Conservation (phyloP, 441 rosid species). For the Biscutella auriculata region DNA sequence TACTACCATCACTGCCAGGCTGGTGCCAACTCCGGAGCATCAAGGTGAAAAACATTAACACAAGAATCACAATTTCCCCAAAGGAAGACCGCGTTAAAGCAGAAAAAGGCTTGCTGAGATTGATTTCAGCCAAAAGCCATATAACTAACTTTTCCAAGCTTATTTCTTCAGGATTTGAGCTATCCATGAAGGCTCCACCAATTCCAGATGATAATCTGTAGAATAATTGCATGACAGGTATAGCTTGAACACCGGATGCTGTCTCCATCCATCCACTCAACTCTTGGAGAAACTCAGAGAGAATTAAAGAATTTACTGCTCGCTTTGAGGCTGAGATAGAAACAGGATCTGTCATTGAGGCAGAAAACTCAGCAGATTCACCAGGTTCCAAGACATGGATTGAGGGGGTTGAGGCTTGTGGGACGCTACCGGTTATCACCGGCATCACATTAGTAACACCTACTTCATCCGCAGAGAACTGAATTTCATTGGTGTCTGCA, state of each 20-base stretch:
- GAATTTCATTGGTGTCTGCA: constrained; percentile 77
- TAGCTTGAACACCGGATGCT: constrained; percentile 80
- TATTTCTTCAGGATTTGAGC: constrained; percentile 72
- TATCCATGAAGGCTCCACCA: constrained; percentile 94
- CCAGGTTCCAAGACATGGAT: constrained; percentile 90
- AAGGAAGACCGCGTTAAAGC: constrained; percentile 66
- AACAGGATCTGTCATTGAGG: constrained; percentile 64
- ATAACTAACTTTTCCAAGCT: constrained; percentile 79
- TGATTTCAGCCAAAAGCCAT: constrained; percentile 92
- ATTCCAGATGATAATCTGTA: constrained; percentile 96
- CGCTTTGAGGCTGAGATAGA: constrained; percentile 95
- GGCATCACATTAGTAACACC: constrained; percentile 55
- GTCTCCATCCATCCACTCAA: constrained; percentile 95
- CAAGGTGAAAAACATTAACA: constrained; percentile 98
- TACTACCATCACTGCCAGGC: constrained; percentile 74
- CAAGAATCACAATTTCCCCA: constrained; percentile 91
- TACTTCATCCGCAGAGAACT: constrained; percentile 66
- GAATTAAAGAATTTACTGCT: constrained; percentile 92
- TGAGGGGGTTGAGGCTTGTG: constrained; percentile 70
- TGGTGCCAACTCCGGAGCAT: constrained; percentile 99
- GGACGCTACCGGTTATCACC: constrained; percentile 28
- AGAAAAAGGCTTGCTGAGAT: constrained; percentile 63
- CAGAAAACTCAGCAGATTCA: constrained; percentile 80
- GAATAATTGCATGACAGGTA: constrained; percentile 96
- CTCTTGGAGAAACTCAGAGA: constrained; percentile 88